These are phyloP conservation scores for Debaryomyces castellii DNA, from an alignment of 805 yeast genomes.

Conservation along the genomic window DNA sequence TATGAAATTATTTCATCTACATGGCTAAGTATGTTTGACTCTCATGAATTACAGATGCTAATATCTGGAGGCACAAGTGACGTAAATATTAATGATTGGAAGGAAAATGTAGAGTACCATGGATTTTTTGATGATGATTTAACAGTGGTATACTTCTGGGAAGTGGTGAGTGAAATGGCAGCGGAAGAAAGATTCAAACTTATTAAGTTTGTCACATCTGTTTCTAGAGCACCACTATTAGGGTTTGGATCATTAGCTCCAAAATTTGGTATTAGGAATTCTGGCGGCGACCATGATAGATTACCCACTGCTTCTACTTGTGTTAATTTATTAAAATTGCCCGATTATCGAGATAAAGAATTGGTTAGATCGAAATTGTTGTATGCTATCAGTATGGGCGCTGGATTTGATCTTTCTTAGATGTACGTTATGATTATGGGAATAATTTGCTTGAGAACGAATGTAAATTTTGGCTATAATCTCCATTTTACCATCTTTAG, in stretches of 20 bases:
- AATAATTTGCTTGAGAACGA: too few species aligned
- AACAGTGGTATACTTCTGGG: slow-evolving; percentile 74
- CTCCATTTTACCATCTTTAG: background rate
- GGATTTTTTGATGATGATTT: slow-evolving; percentile 55
- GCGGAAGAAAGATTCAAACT: slow-evolving; percentile 63
- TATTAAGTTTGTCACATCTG: slow-evolving; percentile 88
- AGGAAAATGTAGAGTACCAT: slow-evolving; percentile 59
- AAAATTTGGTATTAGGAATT: slow-evolving; percentile 72
- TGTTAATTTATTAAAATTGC: slow-evolving; percentile 81
- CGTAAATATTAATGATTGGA: slow-evolving; percentile 71
- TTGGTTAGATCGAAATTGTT: slow-evolving; percentile 61
- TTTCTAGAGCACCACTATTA: slow-evolving; percentile 84
- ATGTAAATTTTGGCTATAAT: too few species aligned
- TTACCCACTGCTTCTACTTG: slow-evolving; percentile 95
- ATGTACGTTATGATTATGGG: too few species aligned
- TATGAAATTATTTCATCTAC: slow-evolving; percentile 62
- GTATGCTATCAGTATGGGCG: slow-evolving; percentile 76
- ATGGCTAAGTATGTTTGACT: slow-evolving; percentile 85
- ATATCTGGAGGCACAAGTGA: slow-evolving; percentile 75
- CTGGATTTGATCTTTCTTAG: slow-evolving; percentile 82
- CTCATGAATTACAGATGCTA: slow-evolving; percentile 79
- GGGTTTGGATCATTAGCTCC: slow-evolving; percentile 81
- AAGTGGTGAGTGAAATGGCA: slow-evolving; percentile 66
- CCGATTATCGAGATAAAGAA: slow-evolving; percentile 69
- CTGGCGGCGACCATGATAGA: slow-evolving; percentile 55